phyloP scores from a whole-genome alignment of 176 grass and related monocot genomes.

The Eleusine indica region DNA sequence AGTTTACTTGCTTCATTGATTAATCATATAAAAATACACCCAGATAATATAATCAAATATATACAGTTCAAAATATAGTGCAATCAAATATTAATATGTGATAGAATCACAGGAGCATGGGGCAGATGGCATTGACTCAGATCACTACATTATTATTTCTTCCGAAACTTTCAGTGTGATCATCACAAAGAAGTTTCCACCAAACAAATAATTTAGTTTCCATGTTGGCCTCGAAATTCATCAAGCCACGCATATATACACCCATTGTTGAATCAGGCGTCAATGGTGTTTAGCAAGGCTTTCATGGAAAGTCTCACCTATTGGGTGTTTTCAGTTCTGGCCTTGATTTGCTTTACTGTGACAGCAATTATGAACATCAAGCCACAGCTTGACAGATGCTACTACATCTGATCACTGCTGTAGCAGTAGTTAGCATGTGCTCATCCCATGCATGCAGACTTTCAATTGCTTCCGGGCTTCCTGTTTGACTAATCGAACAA shows the following conservation, averaged over 20 bases:
- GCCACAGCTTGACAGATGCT: not conserved
- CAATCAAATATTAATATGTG: conserved; percentile 5
- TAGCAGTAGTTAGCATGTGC: conserved; percentile 45
- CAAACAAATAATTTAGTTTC: not conserved
- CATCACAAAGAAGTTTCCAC: not conserved
- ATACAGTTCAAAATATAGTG: not conserved
- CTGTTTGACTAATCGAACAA: conserved; percentile 47
- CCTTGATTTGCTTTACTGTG: not conserved
- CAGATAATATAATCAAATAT: not conserved
- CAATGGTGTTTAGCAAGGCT: not conserved
- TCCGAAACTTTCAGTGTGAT: conserved; percentile 10
- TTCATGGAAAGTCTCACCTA: not conserved
- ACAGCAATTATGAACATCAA: not conserved
- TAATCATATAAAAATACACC: not conserved
- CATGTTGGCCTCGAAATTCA: not conserved
- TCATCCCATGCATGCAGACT: conserved; percentile 38
- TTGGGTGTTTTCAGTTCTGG: not conserved
- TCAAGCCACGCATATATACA: not conserved
- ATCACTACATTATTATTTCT: conserved; percentile 32
- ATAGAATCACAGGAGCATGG: not conserved
- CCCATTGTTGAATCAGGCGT: too few species aligned
- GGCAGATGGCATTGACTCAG: not conserved
- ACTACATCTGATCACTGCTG: conserved; percentile 20
- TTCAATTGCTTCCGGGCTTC: conserved; percentile 37
- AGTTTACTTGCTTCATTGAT: not conserved